Evolutionary conservation across 345 rosid genomes (phyloP).

Genomic region (Rhizophora apiculata): DNA sequence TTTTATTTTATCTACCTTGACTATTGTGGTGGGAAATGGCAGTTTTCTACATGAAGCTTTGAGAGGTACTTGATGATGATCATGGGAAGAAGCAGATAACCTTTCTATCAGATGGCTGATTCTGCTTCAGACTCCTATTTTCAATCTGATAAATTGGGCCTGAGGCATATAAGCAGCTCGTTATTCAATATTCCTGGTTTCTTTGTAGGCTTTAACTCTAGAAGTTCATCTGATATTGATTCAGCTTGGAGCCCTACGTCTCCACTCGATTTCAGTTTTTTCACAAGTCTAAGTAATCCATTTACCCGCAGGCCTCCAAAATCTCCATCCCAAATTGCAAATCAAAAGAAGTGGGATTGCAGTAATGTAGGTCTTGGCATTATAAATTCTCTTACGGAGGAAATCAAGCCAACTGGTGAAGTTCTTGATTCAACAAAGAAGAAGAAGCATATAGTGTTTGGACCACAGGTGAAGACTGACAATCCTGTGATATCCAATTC

Average conservation of each 20-base stretch:
- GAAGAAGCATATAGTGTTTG: constrained; percentile 45
- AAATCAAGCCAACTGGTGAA: constrained; percentile 20
- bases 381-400: constrained; percentile 40
- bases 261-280: constrained; percentile 53
- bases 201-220: constrained; percentile 33
- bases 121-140: constrained; percentile 24
- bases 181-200: constrained; percentile 40
- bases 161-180: constrained; percentile 33
- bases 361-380: constrained; percentile 59
- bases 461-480: constrained; percentile 45
- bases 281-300: constrained; percentile 47
- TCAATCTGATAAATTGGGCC: constrained; percentile 31
- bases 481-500: constrained; percentile 36
- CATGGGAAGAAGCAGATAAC: constrained; percentile 12
- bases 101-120: constrained; percentile 34
- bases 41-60: constrained; percentile 19
- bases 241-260: constrained; percentile 54
- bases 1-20: constrained; percentile 8
- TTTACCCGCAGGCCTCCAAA: constrained; percentile 42
- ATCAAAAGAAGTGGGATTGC: constrained; percentile 40
- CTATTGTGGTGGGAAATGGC: constrained; percentile 24
- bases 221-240: constrained; percentile 36
- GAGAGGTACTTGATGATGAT: constrained; percentile 20
- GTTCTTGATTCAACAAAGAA: constrained; percentile 33
- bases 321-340: constrained; percentile 24